Evolutionary conservation across 495 filamentous ascomycete genomes (phyloP), one percentile per base, ranked within the genome.

Genomic region (Penicillium desertorum): DNA sequence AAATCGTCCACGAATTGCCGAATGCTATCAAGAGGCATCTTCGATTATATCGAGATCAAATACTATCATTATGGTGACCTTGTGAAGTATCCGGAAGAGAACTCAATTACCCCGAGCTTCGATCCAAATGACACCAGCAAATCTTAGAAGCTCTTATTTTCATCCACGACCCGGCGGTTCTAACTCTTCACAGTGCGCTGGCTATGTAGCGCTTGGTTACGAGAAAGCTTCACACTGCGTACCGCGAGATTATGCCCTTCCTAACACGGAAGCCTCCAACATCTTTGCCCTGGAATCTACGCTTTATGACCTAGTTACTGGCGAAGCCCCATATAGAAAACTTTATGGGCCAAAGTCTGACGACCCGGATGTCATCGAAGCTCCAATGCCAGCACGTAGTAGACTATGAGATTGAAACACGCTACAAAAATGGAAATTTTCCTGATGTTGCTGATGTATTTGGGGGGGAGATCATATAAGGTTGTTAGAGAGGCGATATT

Each of bases 251-350:
- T 51, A 58, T 45, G 47, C 37, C 3, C 46, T 45, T 42, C 55
- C 27, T n/a, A 58, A 36, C 27, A 46, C 47, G 5, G 55, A 58
- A 51, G 39, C 16, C 19, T 51, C 55, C 36, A 47, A 51, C 25
- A 45, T 51, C 12, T 58, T 58, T 45, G 55, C 55, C 45, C 25
- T 44, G 34, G 55, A 41, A 14, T 58, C 55, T 45, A 51, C 55
- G 8, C 47, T 58, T 6, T 58, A 39, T 22, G 47, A 58, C 29
- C 47, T 45, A 51, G 55, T 58, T 43, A 6, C 55, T 37, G 29
- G 39, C 12, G 32, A 19, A 14, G 36, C 37, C 6, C 37, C 22
- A 32, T 49, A 45, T 32, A 45, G 51, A 29, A 29, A 54, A 36
- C 27, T 54, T 54, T n/a, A 22, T 37, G 51, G 51, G 29, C 41